Evolutionary conservation across 2,329 filamentous ascomycete genomes (phyloP).

Genomic region (Hypoxylon sp.): DNA sequence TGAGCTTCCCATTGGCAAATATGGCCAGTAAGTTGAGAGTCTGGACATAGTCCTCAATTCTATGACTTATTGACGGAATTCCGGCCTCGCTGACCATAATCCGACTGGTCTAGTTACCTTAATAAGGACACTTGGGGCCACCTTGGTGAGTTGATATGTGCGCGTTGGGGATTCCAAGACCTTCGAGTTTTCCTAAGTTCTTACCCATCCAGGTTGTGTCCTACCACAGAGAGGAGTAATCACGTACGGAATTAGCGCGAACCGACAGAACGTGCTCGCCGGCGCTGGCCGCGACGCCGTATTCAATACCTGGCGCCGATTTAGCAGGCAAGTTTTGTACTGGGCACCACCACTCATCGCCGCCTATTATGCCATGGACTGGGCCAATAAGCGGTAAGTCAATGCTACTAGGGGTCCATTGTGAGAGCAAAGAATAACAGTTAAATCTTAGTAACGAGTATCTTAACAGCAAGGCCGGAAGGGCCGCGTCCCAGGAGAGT

Average conservation of each 20-base stretch:
- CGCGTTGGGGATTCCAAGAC: constrained; percentile 15
- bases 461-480: constrained; percentile 35
- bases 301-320: constrained; percentile 95
- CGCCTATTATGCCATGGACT: constrained; percentile 87
- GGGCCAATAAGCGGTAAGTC: constrained; percentile 89
- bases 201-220: constrained; percentile 59
- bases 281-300: constrained; percentile 82
- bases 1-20: constrained; percentile 41
- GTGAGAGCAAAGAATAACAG: neutral
- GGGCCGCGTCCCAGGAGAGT: constrained; percentile 12
- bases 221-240: constrained; percentile 72
- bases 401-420: neutral
- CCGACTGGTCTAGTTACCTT: constrained; percentile 34
- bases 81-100: neutral
- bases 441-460: constrained; percentile 33
- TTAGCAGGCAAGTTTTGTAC: constrained; percentile 88
- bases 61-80: neutral
- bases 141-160: constrained; percentile 27
- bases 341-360: constrained; percentile 82
- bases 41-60: neutral
- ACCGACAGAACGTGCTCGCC: constrained; percentile 89
- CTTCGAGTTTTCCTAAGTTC: constrained; percentile 24
- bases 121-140: constrained; percentile 46
- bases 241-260: constrained; percentile 82
- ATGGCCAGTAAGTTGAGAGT: constrained; percentile 37